Conservation (phyloP, 306 rosid genomes). For the Arachis hypogaea region DNA sequence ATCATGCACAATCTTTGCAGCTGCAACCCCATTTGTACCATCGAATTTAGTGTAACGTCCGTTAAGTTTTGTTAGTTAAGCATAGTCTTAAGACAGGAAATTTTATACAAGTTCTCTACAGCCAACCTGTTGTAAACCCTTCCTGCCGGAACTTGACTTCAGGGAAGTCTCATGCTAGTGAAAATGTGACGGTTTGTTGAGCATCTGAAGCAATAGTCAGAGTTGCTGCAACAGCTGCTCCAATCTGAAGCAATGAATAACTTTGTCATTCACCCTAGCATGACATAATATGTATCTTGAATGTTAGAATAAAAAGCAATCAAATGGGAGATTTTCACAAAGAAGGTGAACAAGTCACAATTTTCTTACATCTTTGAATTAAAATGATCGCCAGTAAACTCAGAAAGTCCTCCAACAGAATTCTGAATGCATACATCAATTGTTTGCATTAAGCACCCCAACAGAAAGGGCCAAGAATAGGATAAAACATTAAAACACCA, state of each 20-base stretch:
- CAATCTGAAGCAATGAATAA: constrained; percentile 73
- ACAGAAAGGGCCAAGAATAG: constrained; percentile 14
- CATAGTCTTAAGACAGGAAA: constrained; percentile 23
- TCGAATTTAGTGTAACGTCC: constrained; percentile 95
- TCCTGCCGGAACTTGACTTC: constrained; percentile 67
- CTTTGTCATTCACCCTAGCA: constrained; percentile 74
- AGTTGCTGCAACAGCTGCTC: constrained; percentile 96
- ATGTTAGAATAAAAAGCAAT: constrained; percentile 46
- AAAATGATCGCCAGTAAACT: constrained; percentile 80
- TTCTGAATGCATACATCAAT: constrained; percentile 58
- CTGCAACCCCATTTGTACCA: constrained; percentile 76
- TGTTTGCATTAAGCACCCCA: constrained; percentile 31
- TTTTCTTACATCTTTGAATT: constrained; percentile 79
- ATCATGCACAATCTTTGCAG: constrained; percentile 82
- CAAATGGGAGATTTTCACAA: constrained; percentile 26
- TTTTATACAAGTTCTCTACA: constrained; percentile 31
- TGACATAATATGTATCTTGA: constrained; percentile 36
- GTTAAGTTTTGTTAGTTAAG: constrained; percentile 45
- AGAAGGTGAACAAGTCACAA: constrained; percentile 31
- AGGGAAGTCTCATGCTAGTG: constrained; percentile 95
- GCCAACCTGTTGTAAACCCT: constrained; percentile 79
- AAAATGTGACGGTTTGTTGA: constrained; percentile 78
- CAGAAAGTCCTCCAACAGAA: constrained; percentile 93
- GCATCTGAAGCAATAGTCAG: constrained; percentile 66
- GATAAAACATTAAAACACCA: not conserved